Conservation (phyloP, 2,329 filamentous ascomycete genomes). For the Amylocarpus encephaloides region DNA sequence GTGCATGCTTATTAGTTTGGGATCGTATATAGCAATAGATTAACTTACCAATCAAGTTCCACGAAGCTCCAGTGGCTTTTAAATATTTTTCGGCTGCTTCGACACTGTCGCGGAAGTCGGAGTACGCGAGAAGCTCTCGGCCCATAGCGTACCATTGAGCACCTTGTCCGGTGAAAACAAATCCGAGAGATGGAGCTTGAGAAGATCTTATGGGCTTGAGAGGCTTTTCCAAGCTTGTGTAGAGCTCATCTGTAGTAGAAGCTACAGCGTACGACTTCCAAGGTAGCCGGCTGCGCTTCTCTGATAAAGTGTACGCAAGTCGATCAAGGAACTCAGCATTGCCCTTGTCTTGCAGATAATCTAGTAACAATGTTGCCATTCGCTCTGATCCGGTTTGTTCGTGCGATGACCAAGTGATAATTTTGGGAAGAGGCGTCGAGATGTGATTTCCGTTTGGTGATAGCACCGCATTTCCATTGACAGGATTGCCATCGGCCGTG, state of each 20-base stretch:
- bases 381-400: background rate
- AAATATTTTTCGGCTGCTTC: slow-evolving; percentile 6
- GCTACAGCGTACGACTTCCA: slow-evolving; percentile 3
- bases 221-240: background rate
- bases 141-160: slow-evolving; percentile 22
- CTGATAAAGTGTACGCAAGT: slow-evolving; percentile 18
- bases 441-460: background rate
- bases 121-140: slow-evolving; percentile 13
- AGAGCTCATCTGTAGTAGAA: background rate
- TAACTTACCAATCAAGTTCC: slow-evolving; percentile 7
- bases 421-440: too few relatives aligned
- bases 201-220: too few relatives aligned
- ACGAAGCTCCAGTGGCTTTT: slow-evolving; percentile 11
- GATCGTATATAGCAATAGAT: too few relatives aligned
- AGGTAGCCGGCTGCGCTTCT: slow-evolving; percentile 12
- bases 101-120: slow-evolving; percentile 2
- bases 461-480: background rate
- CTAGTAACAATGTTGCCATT: too few relatives aligned
- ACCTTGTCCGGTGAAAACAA: slow-evolving; percentile 26
- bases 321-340: slow-evolving; percentile 4
- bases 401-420: background rate
- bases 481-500: background rate
- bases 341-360: too few relatives aligned
- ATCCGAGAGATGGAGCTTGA: slow-evolving; percentile 2
- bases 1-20: too few relatives aligned